Base-by-base conservation (phyloP, 2,329 filamentous ascomycete genomes). In the Microdochium nivale region DNA sequence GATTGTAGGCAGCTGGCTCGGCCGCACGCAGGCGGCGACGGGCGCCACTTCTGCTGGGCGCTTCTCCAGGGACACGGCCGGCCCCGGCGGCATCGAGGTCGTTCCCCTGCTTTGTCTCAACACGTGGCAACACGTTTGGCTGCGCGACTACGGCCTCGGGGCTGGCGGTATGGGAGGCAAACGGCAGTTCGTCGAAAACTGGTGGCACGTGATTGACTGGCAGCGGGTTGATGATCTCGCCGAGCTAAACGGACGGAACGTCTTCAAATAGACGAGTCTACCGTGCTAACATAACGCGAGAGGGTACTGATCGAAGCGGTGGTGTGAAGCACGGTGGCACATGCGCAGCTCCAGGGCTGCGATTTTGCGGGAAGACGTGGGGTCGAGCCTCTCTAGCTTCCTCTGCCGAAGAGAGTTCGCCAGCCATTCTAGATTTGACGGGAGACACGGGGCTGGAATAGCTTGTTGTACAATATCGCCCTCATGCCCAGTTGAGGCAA, bases 51-150 rank as follows among this genome's bases (percentile, higher is more conserved):
- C 56, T 44, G 59, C 61, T 40, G 54, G 55, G 25, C 57, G 47
- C 24, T 59, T 58, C 50, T 49, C 66, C 48, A 64, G 59, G 55
- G 58, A 63, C 14, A 7, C 16, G 7, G 69, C 67, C 53, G 78
- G 83, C 4, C 83, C 86, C 1, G 87, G 86, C 37, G 85, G 84
- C 53, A 78, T 82, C 56, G 78, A 86, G 48, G 69, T 91, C 32
- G 76, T 83, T 52, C 91, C 92, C 13, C 76, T 97, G 54, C 74
- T 99, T 60, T 96, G 92, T 66, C 79, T 97, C 54, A 97, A 90
- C 72, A 96, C 90, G 4, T 99, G 94, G 94, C 86, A 97, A 75
- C 94, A 97, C 70, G 85, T 87, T 9, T 99, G 88, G 82, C 72
- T 97, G 67, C 79, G 81, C 51, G 90, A 97, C 67, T 96, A 88